Base-by-base conservation (phyloP, 805 yeast species). In the Starmerella vaccinii region DNA sequence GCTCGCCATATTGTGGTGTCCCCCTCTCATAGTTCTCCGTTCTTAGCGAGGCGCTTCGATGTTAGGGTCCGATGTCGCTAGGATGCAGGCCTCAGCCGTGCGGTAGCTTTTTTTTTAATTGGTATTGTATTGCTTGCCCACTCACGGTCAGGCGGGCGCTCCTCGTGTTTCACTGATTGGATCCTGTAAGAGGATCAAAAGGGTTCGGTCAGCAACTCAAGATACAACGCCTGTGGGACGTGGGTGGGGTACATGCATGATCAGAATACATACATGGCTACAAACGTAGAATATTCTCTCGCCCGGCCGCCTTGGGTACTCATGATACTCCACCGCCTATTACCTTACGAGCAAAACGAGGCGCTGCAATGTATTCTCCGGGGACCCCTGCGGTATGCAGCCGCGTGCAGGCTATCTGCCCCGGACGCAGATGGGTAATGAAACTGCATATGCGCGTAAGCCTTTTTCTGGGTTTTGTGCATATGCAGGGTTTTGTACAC, bases 371-470 rank as follows among this genome's bases (percentile, higher is more conserved):
- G 41, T 27, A 23, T 22, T 22, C 41, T 23, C 27, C 41, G 27
- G 27, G 10, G 38, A 12, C 27, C 41, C 41, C 41, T 38, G 41
- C 41, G 41, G 41, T 23, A 38, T 38, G 41, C 41, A 38, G 9
- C 8, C 40, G 8, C 9, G 41, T 38, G 41, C 41, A 38, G 41
- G 26, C 27, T 38, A 38, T 38, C 41, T 38, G 38, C 27, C 41
- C 22, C 26, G 41, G 22, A 18, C 41, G 27, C 41, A 38, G 26
- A 21, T 5, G 41, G 41, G 41, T 23, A 23, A 19, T 34, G 18
- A 34, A 34, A 8, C 21, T 34, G 38, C 38, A 34, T 18, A 16
- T 16, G 8, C 13, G 33, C 33, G 33, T 12, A 30, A n/a, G 13
- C 33, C 13, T n/a, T 34, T 34, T 12, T 22, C 18, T 16, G 38